A percentile compares a stretch with the other conserved stretches of the same genome.
Conservation (phyloP, 1,284 basidiomycete species). For the Phlebopus sp. region DNA sequence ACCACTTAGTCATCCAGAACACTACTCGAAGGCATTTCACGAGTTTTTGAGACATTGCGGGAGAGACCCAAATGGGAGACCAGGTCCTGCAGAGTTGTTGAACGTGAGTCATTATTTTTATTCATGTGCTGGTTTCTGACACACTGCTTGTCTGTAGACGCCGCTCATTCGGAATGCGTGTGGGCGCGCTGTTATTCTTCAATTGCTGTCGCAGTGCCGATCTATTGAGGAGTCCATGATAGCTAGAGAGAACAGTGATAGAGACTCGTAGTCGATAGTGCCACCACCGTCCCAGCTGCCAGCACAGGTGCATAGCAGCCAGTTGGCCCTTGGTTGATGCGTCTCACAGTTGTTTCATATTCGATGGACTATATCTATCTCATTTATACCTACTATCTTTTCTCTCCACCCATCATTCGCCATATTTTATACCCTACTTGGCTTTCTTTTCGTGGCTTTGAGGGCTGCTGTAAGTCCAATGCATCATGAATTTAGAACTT, state of each 20-base stretch:
- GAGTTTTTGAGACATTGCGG: slow-evolving; percentile 71
- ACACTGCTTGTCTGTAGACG: slow-evolving; percentile 34
- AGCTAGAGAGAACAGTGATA: slow-evolving; percentile 31
- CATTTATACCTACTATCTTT: not conserved
- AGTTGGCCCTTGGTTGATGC: too few species aligned
- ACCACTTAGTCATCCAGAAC: slow-evolving; percentile 51
- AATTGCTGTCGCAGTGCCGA: slow-evolving; percentile 65
- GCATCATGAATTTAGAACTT: too few species aligned
- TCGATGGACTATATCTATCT: not conserved
- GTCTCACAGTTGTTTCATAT: not conserved
- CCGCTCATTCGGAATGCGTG: slow-evolving; percentile 66
- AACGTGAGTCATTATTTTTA: slow-evolving; percentile 45
- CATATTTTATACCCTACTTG: too few species aligned
- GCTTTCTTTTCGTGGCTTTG: too few species aligned
- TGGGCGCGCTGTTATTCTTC: slow-evolving; percentile 60
- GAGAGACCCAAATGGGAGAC: slow-evolving; percentile 52
- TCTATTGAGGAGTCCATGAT: slow-evolving; percentile 58
- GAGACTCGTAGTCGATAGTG: too few species aligned
- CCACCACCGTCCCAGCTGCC: too few species aligned
- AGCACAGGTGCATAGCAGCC: too few species aligned
- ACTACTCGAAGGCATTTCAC: slow-evolving; percentile 67
- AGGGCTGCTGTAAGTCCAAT: too few species aligned
- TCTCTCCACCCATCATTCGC: not conserved
- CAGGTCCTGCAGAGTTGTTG: slow-evolving; percentile 55
- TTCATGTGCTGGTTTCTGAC: not conserved